Percentiles rank a stretch among this genome's conserved stretches.
Evolutionary conservation across 2,329 filamentous ascomycete species (phyloP).

Genomic region (Dendrostoma leiphaemia): DNA sequence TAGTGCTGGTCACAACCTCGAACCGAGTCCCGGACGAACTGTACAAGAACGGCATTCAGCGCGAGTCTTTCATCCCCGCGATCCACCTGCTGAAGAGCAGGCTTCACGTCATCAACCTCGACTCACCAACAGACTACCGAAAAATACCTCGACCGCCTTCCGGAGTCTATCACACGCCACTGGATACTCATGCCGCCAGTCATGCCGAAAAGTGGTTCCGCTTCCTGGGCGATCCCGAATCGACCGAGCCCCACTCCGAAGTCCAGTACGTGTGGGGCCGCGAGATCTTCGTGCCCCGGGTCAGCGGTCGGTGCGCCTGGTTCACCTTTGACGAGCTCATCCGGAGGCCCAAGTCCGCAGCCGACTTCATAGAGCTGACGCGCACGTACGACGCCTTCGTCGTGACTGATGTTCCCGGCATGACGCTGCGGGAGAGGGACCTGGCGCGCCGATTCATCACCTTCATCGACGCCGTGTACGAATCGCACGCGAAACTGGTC

Average conservation of each 20-base stretch:
- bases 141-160: constrained; percentile 92
- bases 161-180: constrained; percentile 88
- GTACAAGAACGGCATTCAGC: constrained; percentile 97
- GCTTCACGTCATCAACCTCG: constrained; percentile 87
- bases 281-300: constrained; percentile 81
- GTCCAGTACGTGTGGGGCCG: constrained; percentile 89
- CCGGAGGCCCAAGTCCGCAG: constrained; percentile 81
- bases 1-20: constrained; percentile 91
- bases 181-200: constrained; percentile 71
- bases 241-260: constrained; percentile 72
- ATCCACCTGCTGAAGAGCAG: constrained; percentile 86
- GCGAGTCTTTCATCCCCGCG: constrained; percentile 91
- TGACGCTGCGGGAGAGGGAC: constrained; percentile 84
- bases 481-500: constrained; percentile 88
- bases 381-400: constrained; percentile 90
- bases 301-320: constrained; percentile 82
- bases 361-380: constrained; percentile 91
- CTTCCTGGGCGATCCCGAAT: constrained; percentile 82
- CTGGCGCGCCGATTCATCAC: constrained; percentile 93
- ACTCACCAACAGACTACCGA: constrained; percentile 94
- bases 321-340: constrained; percentile 95
- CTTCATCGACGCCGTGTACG: constrained; percentile 95
- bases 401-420: constrained; percentile 85
- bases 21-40: constrained; percentile 96
- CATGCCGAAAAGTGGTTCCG: constrained; percentile 96